Conservation (phyloP, 306 rosid genomes). For the Neltuma alba region DNA sequence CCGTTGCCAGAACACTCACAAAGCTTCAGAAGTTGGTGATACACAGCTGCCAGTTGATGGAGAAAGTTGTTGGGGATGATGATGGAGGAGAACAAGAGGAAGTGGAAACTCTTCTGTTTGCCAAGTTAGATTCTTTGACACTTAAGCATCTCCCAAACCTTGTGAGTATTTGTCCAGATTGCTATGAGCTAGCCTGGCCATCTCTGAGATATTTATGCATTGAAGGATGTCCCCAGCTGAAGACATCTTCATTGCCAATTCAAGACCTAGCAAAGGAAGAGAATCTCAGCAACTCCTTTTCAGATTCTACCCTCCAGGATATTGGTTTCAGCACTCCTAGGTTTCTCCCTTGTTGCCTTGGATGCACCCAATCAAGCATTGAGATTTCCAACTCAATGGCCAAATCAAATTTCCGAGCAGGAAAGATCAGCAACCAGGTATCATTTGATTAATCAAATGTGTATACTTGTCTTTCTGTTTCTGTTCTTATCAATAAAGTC, state of each 20-base stretch:
- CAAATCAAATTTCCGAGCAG: slow-evolving; percentile 5
- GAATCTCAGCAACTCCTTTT: background rate
- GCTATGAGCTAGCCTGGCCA: slow-evolving; percentile 22
- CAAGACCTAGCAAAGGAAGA: background rate
- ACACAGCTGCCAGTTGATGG: slow-evolving; percentile 16
- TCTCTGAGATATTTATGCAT: slow-evolving; percentile 26
- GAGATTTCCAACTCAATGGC: background rate
- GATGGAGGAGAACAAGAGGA: background rate
- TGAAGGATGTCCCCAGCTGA: slow-evolving; percentile 36
- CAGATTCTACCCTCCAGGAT: slow-evolving; percentile 2
- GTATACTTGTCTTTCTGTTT: background rate
- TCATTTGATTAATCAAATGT: background rate
- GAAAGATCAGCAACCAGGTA: background rate
- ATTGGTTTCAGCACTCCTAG: slow-evolving; percentile 1
- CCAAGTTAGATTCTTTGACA: slow-evolving; percentile 21
- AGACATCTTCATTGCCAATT: background rate
- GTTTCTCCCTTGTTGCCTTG: slow-evolving; percentile 10
- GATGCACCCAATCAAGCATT: background rate
- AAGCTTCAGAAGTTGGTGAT: slow-evolving; percentile 28
- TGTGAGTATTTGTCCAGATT: slow-evolving; percentile 17
- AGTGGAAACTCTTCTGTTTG: slow-evolving; percentile 19
- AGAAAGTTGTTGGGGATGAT: slow-evolving; percentile 20
- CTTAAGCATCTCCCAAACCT: slow-evolving; percentile 32
- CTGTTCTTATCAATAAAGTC: background rate
- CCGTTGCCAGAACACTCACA: slow-evolving; percentile 20